Evolutionary conservation across 2,329 filamentous ascomycete genomes (phyloP), one percentile per base, ranked within the genome.

Genomic region (Exophiala spinifera): DNA sequence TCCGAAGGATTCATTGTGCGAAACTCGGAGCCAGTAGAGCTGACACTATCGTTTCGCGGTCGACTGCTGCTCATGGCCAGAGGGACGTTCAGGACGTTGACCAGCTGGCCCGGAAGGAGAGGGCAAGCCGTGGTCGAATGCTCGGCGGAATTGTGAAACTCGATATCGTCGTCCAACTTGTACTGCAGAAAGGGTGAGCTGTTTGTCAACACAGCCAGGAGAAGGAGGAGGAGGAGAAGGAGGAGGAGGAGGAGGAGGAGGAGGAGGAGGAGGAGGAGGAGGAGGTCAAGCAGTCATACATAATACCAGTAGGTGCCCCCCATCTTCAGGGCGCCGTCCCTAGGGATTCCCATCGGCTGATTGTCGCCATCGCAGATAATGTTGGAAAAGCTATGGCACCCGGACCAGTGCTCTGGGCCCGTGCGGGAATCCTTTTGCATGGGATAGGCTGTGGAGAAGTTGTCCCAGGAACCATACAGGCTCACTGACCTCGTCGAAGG

Each of bases 221-320:
- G n/a, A n/a, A 31, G 4, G 28, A 31, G 28, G 28, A 31, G 28
- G 3, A 31, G 11, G 28, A 10, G 11, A 10, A 10, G 28, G 7
- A 45, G 42, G n/a, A 31, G 4, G 28, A 31, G 28, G 28, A 31
- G 28, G 3, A 31, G 11, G 28, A 31, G 4, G 28, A 31, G 28
- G 28, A 31, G 28, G 3, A 31, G 11, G 28, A 31, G 4, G 28
- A 31, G 28, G 28, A 31, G 4, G 28, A 31, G 28, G 28, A 31
- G 28, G 3, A 31, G 11, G 28, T 31, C 8, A 10, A 10, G 28
- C 28, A 45, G 42, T 79, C 88, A 74, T 76, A 95, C 90, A 74
- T 94, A 96, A 77, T 95, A 97, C 80, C 92, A 96, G 72, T 96
- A 96, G 14, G 87, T 94, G 56, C 87, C 84, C 42, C 91, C 91